A percentile compares a stretch with the other conserved stretches of the same genome.
Conservation (phyloP, 805 yeast species). For the Wickerhamomyces rabaulensis region DNA sequence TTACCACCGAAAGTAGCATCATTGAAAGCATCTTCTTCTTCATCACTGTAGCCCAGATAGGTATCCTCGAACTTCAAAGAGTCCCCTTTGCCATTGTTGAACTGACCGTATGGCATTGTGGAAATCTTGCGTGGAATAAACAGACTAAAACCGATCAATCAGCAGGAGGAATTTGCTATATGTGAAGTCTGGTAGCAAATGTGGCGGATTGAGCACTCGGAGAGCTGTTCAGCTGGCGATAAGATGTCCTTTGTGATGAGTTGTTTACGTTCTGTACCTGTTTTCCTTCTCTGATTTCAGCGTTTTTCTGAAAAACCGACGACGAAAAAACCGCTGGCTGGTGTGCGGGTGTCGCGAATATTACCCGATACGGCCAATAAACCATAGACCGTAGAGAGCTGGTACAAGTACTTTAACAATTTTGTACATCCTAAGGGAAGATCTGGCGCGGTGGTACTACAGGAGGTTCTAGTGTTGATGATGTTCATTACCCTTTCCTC, state of each 20-base stretch:
- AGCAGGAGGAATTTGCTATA: neutral
- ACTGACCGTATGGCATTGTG: neutral
- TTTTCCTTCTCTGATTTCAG: neutral
- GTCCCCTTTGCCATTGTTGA: constrained; percentile 9
- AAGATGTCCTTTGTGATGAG: neutral
- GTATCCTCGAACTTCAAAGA: constrained; percentile 78
- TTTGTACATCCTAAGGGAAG: too few species aligned
- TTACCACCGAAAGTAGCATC: constrained; percentile 72
- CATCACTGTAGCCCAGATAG: constrained; percentile 68
- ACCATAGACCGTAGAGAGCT: too few species aligned
- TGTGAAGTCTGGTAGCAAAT: too few species aligned
- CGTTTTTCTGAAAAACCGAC: too few species aligned
- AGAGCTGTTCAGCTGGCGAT: neutral
- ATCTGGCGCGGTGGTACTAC: too few species aligned
- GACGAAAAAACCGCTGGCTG: neutral
- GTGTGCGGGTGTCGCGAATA: neutral
- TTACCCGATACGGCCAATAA: neutral
- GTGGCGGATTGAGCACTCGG: too few species aligned
- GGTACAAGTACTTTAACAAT: too few species aligned
- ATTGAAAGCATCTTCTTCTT: constrained; percentile 74
- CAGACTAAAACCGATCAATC: neutral
- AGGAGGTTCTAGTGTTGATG: too few species aligned
- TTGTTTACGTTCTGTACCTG: neutral
- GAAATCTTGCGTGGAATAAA: neutral
- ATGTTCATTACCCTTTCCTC: too few species aligned